phyloP scores from a whole-genome alignment of 768 basidiomycete species.

The Chiua virens region DNA sequence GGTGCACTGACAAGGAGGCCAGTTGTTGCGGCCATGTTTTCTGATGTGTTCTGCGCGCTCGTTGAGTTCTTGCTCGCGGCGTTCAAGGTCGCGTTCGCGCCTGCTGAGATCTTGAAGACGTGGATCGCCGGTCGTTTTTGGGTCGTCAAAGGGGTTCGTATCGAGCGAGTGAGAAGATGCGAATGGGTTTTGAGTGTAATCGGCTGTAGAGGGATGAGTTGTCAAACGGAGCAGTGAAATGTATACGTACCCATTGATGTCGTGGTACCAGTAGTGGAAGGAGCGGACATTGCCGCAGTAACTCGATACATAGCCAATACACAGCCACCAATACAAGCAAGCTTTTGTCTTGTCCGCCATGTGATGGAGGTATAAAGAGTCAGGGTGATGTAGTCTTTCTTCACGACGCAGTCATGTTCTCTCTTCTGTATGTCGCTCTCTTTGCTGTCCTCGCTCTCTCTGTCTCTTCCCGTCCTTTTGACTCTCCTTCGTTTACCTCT shows the following conservation, averaged over 20 bases:
- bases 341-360: no score
- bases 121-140: slow-evolving; percentile 44
- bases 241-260: slow-evolving; percentile 26
- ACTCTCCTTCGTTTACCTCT: no score
- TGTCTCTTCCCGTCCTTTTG: slow-evolving; percentile 38
- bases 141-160: slow-evolving; percentile 90
- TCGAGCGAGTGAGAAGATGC: slow-evolving; percentile 84
- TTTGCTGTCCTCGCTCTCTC: slow-evolving; percentile 68
- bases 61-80: slow-evolving; percentile 73
- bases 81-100: slow-evolving; percentile 79
- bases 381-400: not conserved
- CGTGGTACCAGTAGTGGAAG: not conserved
- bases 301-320: no score
- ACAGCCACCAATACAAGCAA: no score
- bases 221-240: no score
- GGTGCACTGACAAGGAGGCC: slow-evolving; percentile 77
- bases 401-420: slow-evolving; percentile 24
- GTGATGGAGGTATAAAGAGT: no score
- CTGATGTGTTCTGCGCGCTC: slow-evolving; percentile 68
- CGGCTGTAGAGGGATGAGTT: slow-evolving; percentile 18
- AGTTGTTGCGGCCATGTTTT: slow-evolving; percentile 85
- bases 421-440: slow-evolving; percentile 42
- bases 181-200: slow-evolving; percentile 70
- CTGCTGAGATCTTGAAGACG: slow-evolving; percentile 66
- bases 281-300: slow-evolving; percentile 2